These are phyloP conservation scores for Penicillium steckii DNA, from an alignment of 495 filamentous ascomycete species.

Conservation along the genomic window DNA sequence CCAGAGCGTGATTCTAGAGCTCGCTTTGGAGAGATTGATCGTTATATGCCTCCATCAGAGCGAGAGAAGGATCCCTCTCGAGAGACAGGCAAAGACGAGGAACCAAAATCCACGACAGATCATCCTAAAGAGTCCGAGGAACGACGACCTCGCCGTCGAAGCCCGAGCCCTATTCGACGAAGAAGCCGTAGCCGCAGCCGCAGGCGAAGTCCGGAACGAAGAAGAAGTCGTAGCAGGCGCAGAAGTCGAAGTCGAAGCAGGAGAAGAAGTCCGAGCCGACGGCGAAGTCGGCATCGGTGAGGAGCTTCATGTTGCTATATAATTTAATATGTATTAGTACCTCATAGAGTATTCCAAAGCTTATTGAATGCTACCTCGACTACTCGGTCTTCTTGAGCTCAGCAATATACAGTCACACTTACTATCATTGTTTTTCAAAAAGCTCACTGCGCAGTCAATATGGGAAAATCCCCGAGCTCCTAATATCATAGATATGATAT, in stretches of 20 bases:
- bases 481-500: too few species aligned
- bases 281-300: slow-evolving; percentile 14
- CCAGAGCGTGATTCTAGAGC: slow-evolving; percentile 26
- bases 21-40: slow-evolving; percentile 47
- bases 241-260: slow-evolving; percentile 18
- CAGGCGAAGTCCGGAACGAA: slow-evolving; percentile 19
- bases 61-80: slow-evolving; percentile 24
- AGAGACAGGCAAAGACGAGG: slow-evolving; percentile 11
- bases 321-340: background rate
- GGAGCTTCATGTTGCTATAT: slow-evolving; percentile 6
- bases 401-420: too few species aligned
- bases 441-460: too few species aligned
- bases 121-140: slow-evolving; percentile 29
- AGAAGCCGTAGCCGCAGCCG: slow-evolving; percentile 15
- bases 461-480: too few species aligned
- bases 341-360: background rate
- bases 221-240: slow-evolving; percentile 17
- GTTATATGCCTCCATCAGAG: slow-evolving; percentile 52
- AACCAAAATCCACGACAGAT: slow-evolving; percentile 26
- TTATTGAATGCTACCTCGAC: background rate
- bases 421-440: too few species aligned
- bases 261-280: slow-evolving; percentile 14
- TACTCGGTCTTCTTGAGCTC: too few species aligned
- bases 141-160: slow-evolving; percentile 19
- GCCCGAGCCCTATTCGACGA: slow-evolving; percentile 12